phyloP scores from a whole-genome alignment of 164 flowering plant genomes.

The Kingdonia uniflora region DNA sequence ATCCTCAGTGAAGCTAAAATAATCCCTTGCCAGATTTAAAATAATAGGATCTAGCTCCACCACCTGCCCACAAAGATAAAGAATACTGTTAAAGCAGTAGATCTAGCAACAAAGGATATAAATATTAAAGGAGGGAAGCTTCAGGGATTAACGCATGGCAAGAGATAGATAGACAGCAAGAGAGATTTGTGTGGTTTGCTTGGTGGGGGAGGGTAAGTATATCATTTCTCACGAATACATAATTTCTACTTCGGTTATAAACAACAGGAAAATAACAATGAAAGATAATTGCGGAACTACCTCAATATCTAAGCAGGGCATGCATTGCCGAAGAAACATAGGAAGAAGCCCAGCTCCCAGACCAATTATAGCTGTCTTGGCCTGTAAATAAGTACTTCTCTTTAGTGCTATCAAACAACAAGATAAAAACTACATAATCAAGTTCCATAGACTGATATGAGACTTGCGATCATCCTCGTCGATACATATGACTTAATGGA shows the following conservation, averaged over 20 bases:
- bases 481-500: too few species aligned
- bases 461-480: too few species aligned
- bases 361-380: conserved; percentile 61
- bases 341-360: conserved; percentile 98
- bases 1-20: conserved; percentile 65
- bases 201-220: not conserved
- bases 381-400: conserved; percentile 30
- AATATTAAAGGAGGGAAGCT: too few species aligned
- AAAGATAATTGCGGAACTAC: conserved; percentile 29
- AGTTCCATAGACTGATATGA: conserved; percentile 6
- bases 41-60: conserved; percentile 83
- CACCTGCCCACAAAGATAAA: conserved; percentile 33
- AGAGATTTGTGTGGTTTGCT: too few species aligned
- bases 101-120: too few species aligned
- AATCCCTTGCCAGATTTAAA: conserved; percentile 48
- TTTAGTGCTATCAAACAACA: too few species aligned
- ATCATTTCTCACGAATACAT: too few species aligned
- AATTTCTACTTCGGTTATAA: not conserved
- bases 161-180: too few species aligned
- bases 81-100: not conserved
- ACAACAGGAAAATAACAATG: not conserved
- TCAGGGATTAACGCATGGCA: too few species aligned
- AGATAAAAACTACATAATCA: too few species aligned
- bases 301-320: conserved; percentile 58
- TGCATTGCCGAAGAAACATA: conserved; percentile 64